phyloP scores from a whole-genome alignment of 805 yeast genomes.

The Wickerhamomyces queroliae region DNA sequence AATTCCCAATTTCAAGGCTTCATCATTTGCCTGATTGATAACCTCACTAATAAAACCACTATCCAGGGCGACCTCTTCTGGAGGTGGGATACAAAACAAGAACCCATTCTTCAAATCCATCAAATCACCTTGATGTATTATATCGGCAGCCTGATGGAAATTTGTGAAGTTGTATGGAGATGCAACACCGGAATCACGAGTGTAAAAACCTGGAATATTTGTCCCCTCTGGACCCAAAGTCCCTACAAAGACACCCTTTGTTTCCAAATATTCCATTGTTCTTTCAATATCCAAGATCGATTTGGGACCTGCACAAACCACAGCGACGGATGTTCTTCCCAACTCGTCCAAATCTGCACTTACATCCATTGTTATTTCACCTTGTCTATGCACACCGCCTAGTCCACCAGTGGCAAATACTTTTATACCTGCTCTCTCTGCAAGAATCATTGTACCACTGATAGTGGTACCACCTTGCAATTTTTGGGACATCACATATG shows the following conservation, averaged over 20 bases:
- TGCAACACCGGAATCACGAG: constrained; percentile 64
- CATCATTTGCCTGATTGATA: constrained; percentile 51
- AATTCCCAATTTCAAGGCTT: constrained; percentile 48
- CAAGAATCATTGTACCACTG: constrained; percentile 81
- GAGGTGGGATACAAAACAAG: constrained; percentile 82
- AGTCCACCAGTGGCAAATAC: constrained; percentile 92
- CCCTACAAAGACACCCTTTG: constrained; percentile 84
- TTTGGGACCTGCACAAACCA: constrained; percentile 92
- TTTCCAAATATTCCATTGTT: constrained; percentile 83
- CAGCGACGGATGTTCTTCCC: constrained; percentile 77
- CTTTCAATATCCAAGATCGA: constrained; percentile 74
- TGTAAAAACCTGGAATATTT: constrained; percentile 76
- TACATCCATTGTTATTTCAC: constrained; percentile 68
- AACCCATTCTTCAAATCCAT: constrained; percentile 61
- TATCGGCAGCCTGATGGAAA: constrained; percentile 54
- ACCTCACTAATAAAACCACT: constrained; percentile 44
- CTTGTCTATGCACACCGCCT: constrained; percentile 87
- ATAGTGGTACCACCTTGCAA: constrained; percentile 87
- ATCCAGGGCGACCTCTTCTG: constrained; percentile 52
- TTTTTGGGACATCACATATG: constrained; percentile 56
- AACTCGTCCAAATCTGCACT: constrained; percentile 86
- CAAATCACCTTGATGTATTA: constrained; percentile 41
- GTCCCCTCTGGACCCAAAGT: constrained; percentile 52
- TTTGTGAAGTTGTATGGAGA: constrained; percentile 63
- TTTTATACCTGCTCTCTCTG: constrained; percentile 68